Conservation (phyloP, 495 filamentous ascomycete species). For the Aspergillus ellipticus region DNA sequence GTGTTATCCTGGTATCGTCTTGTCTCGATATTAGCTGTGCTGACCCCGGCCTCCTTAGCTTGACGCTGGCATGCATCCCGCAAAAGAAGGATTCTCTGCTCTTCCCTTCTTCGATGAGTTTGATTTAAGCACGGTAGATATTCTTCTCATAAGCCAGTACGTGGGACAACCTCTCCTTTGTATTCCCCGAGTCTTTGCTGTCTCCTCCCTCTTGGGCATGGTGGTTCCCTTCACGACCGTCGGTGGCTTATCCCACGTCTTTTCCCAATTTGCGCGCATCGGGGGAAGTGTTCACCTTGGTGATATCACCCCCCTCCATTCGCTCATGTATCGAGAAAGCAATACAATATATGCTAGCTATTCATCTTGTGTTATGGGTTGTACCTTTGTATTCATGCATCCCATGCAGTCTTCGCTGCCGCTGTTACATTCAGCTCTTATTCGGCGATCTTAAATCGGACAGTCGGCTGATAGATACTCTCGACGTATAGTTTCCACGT, state of each 20-base stretch:
- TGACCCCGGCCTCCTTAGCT: slow-evolving; percentile 54
- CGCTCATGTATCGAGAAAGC: slow-evolving; percentile 32
- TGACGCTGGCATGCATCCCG: slow-evolving; percentile 94
- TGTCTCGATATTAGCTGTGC: slow-evolving; percentile 1
- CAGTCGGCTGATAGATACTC: slow-evolving; percentile 23
- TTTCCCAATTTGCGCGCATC: slow-evolving; percentile 1
- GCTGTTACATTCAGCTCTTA: not conserved
- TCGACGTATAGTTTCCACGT: slow-evolving; percentile 75
- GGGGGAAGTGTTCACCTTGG: slow-evolving; percentile 5
- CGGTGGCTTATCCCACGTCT: not conserved
- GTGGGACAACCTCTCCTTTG: slow-evolving; percentile 33
- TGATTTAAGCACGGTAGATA: slow-evolving; percentile 93
- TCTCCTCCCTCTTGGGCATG: slow-evolving; percentile 1
- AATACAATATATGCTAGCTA: slow-evolving; percentile 27
- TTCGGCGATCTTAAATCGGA: not conserved
- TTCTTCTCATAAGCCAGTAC: slow-evolving; percentile 97
- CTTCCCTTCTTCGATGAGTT: slow-evolving; percentile 98
- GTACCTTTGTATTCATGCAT: slow-evolving; percentile 20
- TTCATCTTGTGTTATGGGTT: slow-evolving; percentile 18
- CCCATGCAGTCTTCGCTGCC: not conserved
- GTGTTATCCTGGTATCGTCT: slow-evolving; percentile 26
- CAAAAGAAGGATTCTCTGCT: slow-evolving; percentile 90
- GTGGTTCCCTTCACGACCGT: slow-evolving; percentile 2
- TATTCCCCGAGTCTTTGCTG: slow-evolving; percentile 4
- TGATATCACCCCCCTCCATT: slow-evolving; percentile 10